Evolutionary conservation across 2,329 filamentous ascomycete genomes (phyloP).

Genomic region (Chalaropsis ovoidea): DNA sequence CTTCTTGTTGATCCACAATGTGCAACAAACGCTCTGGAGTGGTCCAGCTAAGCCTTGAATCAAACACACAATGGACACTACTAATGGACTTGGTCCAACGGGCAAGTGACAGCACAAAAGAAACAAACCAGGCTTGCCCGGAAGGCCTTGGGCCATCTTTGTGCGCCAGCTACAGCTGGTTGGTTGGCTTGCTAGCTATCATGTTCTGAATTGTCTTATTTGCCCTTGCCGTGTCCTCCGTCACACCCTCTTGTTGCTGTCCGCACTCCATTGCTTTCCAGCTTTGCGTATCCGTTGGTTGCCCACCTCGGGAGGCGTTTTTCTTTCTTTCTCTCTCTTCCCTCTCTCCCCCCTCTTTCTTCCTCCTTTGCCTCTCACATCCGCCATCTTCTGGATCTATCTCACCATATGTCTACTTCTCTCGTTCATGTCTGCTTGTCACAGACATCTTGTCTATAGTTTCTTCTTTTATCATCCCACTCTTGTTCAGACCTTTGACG

Average conservation of each 20-base stretch:
- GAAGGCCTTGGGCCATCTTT: neutral
- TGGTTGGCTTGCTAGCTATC: constrained; percentile 1
- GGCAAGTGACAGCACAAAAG: neutral
- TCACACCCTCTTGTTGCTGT: constrained; percentile 3
- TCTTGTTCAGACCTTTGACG: neutral
- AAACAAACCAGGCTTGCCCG: neutral
- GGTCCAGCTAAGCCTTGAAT: neutral
- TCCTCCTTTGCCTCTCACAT: neutral
- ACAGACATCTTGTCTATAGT: neutral
- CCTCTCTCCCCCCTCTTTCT: too few relatives aligned
- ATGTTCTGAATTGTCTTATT: constrained; percentile 13
- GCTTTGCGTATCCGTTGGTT: constrained; percentile 4
- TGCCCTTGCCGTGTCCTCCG: neutral
- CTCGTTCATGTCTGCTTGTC: neutral
- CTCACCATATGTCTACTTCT: neutral
- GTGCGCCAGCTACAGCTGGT: constrained; percentile 3
- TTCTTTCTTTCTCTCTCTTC: neutral
- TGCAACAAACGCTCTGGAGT: neutral
- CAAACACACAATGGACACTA: neutral
- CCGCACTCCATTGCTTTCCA: neutral
- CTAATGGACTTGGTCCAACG: neutral
- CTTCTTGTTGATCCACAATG: neutral
- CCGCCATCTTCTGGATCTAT: neutral
- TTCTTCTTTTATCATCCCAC: neutral
- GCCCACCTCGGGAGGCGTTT: neutral